Percentiles rank a stretch among this genome's conserved stretches.
phyloP scores from a whole-genome alignment of 768 basidiomycete species.

The Auricularia auricula-judae region DNA sequence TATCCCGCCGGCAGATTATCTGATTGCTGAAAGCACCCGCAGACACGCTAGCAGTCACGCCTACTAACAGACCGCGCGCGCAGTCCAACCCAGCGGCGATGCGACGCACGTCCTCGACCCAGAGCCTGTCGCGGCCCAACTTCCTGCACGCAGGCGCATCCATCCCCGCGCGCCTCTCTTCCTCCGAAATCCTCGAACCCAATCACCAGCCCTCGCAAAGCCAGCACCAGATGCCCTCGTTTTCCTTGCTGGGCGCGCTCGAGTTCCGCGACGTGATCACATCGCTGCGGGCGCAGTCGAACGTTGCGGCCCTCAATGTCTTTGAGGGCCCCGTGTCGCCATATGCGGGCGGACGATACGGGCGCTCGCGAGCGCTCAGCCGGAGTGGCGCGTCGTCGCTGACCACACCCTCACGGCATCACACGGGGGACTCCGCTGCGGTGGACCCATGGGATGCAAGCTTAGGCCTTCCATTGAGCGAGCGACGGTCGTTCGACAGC shows the following conservation, averaged over 20 bases:
- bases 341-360: constrained; percentile 66
- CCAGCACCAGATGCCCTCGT: constrained; percentile 56
- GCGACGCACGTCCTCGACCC: not conserved
- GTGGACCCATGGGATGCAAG: constrained; percentile 41
- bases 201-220: constrained; percentile 20
- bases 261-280: constrained; percentile 91
- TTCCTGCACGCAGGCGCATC: constrained; percentile 12
- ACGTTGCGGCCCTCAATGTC: constrained; percentile 41
- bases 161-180: constrained; percentile 30
- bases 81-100: not conserved
- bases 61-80: constrained; percentile 3
- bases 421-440: constrained; percentile 15
- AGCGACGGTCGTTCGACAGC: constrained; percentile 20
- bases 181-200: constrained; percentile 32
- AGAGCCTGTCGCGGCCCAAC: constrained; percentile 2
- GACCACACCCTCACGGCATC: constrained; percentile 2
- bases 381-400: not conserved
- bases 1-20: not conserved
- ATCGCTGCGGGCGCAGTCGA: constrained; percentile 61
- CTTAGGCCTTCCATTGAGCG: constrained; percentile 39
- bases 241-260: constrained; percentile 87
- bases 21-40: too few species aligned
- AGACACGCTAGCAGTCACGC: not conserved
- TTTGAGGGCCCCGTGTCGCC: constrained; percentile 64
- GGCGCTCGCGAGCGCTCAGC: constrained; percentile 22